phyloP scores from a whole-genome alignment of 1,284 basidiomycete genomes.

The Boletellus deceptivus region DNA sequence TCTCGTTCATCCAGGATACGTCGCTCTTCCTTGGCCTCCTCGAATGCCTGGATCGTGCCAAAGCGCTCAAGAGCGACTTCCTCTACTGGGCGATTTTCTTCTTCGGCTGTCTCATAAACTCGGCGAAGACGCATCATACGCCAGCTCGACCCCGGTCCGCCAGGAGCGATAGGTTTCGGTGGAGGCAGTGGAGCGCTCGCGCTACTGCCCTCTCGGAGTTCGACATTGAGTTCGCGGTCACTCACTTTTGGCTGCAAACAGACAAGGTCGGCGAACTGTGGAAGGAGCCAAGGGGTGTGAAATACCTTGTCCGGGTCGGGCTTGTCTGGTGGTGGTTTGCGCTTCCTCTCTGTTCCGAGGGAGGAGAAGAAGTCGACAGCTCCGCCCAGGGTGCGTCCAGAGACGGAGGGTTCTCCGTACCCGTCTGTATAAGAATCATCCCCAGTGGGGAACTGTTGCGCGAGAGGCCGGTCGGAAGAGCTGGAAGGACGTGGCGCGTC shows the following conservation, averaged over 20 bases:
- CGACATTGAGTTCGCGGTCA: slow-evolving; percentile 78
- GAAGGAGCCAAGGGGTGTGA: background rate
- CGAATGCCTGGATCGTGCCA: slow-evolving; percentile 79
- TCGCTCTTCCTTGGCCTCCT: slow-evolving; percentile 86
- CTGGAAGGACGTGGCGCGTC: slow-evolving; percentile 25
- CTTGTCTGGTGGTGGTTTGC: slow-evolving; percentile 60
- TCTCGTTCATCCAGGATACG: slow-evolving; percentile 82
- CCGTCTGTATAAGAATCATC: slow-evolving; percentile 65
- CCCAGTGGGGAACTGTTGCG: slow-evolving; percentile 30
- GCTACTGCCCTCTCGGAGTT: slow-evolving; percentile 58
- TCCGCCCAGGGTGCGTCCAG: slow-evolving; percentile 48
- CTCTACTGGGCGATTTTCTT: slow-evolving; percentile 74
- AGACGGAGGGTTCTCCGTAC: slow-evolving; percentile 59
- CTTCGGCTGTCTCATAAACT: slow-evolving; percentile 87
- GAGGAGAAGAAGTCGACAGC: slow-evolving; percentile 83
- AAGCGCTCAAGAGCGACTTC: slow-evolving; percentile 89
- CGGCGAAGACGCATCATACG: slow-evolving; percentile 95
- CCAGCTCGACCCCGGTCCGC: slow-evolving; percentile 93
- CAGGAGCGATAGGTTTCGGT: slow-evolving; percentile 61
- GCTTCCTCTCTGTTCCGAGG: slow-evolving; percentile 75
- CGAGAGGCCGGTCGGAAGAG: slow-evolving; percentile 19
- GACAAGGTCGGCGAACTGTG: slow-evolving; percentile 1
- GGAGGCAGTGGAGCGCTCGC: slow-evolving; percentile 51
- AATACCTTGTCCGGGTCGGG: slow-evolving; percentile 72
- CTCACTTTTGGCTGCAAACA: slow-evolving; percentile 55